Percentiles rank a stretch among this genome's conserved stretches.
phyloP scores from a whole-genome alignment of 2,329 filamentous ascomycete species.

The Ophiostoma novo-ulmi region DNA sequence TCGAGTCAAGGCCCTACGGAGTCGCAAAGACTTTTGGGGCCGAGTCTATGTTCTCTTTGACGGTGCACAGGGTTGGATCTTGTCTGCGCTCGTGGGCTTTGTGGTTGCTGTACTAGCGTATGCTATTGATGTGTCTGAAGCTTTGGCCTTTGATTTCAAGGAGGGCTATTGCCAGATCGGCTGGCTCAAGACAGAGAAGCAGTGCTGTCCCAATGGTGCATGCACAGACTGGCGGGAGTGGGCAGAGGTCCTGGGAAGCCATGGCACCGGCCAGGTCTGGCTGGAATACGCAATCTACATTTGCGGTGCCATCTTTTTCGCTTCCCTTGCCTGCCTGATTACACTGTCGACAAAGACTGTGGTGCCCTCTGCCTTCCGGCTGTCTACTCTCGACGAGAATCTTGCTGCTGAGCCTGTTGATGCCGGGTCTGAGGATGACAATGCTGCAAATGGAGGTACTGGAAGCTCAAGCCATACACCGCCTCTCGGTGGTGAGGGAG shows the following conservation, averaged over 20 bases:
- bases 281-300: constrained; percentile 78
- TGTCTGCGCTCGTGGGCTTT: constrained; percentile 84
- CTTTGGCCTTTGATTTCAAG: constrained; percentile 82
- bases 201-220: constrained; percentile 51
- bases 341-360: constrained; percentile 90
- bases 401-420: constrained; percentile 60
- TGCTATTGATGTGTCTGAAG: constrained; percentile 80
- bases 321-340: constrained; percentile 68
- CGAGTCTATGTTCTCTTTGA: constrained; percentile 72
- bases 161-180: constrained; percentile 70
- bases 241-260: constrained; percentile 45
- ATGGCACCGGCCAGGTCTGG: constrained; percentile 49
- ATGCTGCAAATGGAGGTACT: constrained; percentile 29
- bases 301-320: constrained; percentile 62
- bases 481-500: not conserved
- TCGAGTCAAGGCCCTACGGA: constrained; percentile 75
- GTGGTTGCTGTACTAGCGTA: constrained; percentile 83
- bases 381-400: constrained; percentile 89
- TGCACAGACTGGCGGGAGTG: constrained; percentile 55
- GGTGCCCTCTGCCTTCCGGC: constrained; percentile 79
- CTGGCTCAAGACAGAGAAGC: constrained; percentile 71
- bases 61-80: constrained; percentile 85
- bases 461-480: not conserved
- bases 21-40: constrained; percentile 79
- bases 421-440: constrained; percentile 36